A percentile compares a stretch with the other conserved stretches of the same genome.
These are phyloP conservation scores for Blastocystis hominis DNA, from an alignment of 352 stramenopile genomes.

Conservation along the genomic window DNA sequence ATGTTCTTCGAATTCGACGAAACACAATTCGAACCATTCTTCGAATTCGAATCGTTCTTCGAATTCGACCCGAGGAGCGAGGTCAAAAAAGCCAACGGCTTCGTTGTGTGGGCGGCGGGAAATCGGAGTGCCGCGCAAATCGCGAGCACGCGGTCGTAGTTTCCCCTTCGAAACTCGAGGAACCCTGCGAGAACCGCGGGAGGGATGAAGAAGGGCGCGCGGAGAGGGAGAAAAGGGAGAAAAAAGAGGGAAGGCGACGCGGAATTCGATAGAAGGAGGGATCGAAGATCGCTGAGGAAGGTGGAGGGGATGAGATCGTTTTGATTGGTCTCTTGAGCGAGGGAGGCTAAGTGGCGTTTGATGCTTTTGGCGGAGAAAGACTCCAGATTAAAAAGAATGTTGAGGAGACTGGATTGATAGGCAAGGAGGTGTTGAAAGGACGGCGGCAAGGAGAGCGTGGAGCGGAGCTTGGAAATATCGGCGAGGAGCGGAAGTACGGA, in stretches of 20 bases:
- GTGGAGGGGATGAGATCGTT: background rate
- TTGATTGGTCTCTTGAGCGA: background rate
- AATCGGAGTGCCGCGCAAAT: background rate
- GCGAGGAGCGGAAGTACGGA: background rate
- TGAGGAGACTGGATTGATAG: background rate
- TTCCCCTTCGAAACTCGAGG: background rate
- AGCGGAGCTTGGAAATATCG: background rate
- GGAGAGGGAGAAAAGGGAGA: background rate
- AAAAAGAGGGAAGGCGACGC: background rate
- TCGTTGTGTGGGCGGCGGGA: no score
- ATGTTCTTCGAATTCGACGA: background rate
- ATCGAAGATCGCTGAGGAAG: background rate
- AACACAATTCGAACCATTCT: no score
- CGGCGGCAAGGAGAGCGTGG: background rate
- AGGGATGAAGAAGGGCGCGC: background rate
- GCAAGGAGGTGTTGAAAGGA: background rate
- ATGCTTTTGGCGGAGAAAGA: background rate
- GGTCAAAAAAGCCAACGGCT: no score
- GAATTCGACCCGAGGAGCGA: no score
- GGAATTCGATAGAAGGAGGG: background rate
- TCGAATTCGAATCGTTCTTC: no score
- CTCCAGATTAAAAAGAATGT: background rate
- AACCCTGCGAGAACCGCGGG: background rate
- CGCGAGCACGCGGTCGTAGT: background rate
- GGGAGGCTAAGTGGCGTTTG: background rate